These are phyloP conservation scores for Didymella arachidicola DNA, from an alignment of 2,329 filamentous ascomycete genomes.

Conservation along the genomic window DNA sequence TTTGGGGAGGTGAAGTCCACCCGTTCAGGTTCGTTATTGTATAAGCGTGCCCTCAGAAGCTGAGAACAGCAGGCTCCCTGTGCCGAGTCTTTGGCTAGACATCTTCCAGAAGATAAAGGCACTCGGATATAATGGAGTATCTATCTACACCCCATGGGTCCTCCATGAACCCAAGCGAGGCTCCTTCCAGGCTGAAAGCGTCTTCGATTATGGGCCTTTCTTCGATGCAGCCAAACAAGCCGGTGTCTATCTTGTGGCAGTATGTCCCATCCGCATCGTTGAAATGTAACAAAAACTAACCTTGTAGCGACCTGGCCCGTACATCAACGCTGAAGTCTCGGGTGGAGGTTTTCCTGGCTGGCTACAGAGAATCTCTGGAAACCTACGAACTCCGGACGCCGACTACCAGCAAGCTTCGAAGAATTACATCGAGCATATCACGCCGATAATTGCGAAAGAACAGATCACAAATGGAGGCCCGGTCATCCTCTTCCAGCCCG, in stretches of 20 bases:
- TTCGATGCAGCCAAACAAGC: slow-evolving; percentile 75
- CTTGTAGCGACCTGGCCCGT: slow-evolving; percentile 64
- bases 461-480: slow-evolving; percentile 84
- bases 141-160: slow-evolving; percentile 79
- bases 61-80: slow-evolving; percentile 60
- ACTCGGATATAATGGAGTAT: slow-evolving; percentile 77
- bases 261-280: slow-evolving; percentile 23
- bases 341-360: slow-evolving; percentile 82
- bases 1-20: slow-evolving; percentile 77
- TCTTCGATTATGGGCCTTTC: slow-evolving; percentile 76
- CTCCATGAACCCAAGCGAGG: slow-evolving; percentile 75
- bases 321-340: slow-evolving; percentile 78
- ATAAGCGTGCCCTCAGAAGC: neutral
- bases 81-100: slow-evolving; percentile 70
- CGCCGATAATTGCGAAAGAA: slow-evolving; percentile 71
- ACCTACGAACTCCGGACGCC: slow-evolving; percentile 66
- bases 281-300: neutral
- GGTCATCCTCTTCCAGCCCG: slow-evolving; percentile 76
- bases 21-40: slow-evolving; percentile 59
- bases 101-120: slow-evolving; percentile 83
- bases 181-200: slow-evolving; percentile 70
- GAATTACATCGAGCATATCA: slow-evolving; percentile 62
- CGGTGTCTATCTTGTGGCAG: slow-evolving; percentile 76
- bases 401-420: slow-evolving; percentile 71
- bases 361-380: slow-evolving; percentile 70